These are phyloP conservation scores for Diophrys sp. DNA, from an alignment of 73 alveolate species.

Conservation along the genomic window DNA sequence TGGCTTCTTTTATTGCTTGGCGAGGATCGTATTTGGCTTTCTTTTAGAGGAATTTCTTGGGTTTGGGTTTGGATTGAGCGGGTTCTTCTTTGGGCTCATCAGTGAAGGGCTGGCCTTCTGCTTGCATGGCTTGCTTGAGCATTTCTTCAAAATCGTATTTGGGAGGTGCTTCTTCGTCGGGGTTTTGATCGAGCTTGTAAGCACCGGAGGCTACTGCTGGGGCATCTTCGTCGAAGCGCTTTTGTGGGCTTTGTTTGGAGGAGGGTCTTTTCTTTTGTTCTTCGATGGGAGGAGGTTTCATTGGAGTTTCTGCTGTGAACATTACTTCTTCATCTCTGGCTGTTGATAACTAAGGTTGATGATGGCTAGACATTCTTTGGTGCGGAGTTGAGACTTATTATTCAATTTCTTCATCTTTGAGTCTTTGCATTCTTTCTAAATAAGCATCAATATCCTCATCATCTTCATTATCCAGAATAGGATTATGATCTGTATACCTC, in stretches of 20 bases:
- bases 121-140: constrained; percentile 9
- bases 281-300: neutral
- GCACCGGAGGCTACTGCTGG: constrained; percentile 1
- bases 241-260: neutral
- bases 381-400: too few species aligned
- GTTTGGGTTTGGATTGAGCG: neutral
- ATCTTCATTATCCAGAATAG: neutral
- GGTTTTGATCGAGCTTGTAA: neutral
- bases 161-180: neutral
- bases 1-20: constrained; percentile 12
- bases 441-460: neutral
- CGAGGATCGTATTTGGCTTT: constrained; percentile 9
- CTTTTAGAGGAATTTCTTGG: constrained; percentile 1
- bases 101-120: neutral
- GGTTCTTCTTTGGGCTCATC: neutral
- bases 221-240: neutral
- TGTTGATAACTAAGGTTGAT: too few species aligned
- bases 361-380: too few species aligned
- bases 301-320: neutral
- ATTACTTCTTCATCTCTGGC: neutral
- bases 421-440: neutral
- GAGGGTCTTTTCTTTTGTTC: neutral
- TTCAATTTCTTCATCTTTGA: neutral
- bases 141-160: constrained; percentile 29
- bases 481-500: too few species aligned